Evolutionary conservation across 495 filamentous ascomycete genomes (phyloP), one percentile per base, ranked within the genome.

Genomic region (Penicillium paxilli): DNA sequence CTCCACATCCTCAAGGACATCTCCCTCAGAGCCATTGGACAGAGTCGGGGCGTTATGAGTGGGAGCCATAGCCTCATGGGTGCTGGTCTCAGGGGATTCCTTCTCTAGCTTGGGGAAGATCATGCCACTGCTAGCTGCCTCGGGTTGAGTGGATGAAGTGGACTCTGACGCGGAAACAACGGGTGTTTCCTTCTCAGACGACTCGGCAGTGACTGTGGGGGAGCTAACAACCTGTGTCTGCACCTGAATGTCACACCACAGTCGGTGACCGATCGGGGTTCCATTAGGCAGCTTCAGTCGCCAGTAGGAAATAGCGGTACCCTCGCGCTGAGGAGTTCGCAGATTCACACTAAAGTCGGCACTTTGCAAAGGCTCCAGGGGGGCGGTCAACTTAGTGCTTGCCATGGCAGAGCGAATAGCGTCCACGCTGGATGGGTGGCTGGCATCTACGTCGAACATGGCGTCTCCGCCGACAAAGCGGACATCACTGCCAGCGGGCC

Each of bases 61-160:
- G 9, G 63, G 52, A n/a, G 60, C 51, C 11, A 60, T 54, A 26
- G 78, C 79, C 66, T 87, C 81, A 60, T 95, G 86, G 33, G 88
- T 83, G 71, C 91, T 96, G 11, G 86, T 77, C 30, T 82, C 80
- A 4, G 94, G 93, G 16, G 91, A 95, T 70, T 98, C 94, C 72
- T 96, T 96, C 55, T 94, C 91, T 17, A 98, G 83, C 72, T 88
- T 93, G 54, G 95, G 95, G 83, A 98, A 98, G 63, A 98, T 91
- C 90, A 98, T 96, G 51, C 86, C 81, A 68, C 87, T 88, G 47
- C 80, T 69, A 17, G 64, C 57, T 33, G 55, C 14, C 38, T 65
- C 61, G 16, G 57, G 14, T 5, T 60, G 49, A 14, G 54, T 46
- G 17, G 33, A 22, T 23, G 19, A 19, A 10, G 52, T 24, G 16